phyloP scores from a whole-genome alignment of 108 stramenopile genomes.

The Aurantiochytrium sp. region DNA sequence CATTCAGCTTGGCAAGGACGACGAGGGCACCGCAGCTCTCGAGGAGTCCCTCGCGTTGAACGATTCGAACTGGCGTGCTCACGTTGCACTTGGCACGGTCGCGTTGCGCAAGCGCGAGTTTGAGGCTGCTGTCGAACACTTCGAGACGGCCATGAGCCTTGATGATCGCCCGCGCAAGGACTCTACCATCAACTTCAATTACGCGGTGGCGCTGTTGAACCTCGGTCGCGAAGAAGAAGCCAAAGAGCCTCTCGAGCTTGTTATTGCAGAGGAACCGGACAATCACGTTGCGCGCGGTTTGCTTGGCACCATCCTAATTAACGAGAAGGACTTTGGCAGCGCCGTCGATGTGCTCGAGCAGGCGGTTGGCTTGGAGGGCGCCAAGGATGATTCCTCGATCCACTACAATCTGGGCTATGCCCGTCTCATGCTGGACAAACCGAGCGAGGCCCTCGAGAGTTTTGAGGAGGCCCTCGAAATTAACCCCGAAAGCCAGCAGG shows the following conservation, averaged over 20 bases:
- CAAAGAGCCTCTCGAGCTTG: background rate
- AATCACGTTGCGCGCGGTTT: background rate
- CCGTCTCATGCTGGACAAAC: conserved; percentile 6
- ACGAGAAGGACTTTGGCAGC: background rate
- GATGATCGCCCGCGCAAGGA: background rate
- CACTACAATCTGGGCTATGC: conserved; percentile 10
- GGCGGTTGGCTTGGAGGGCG: background rate
- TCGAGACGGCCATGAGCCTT: background rate
- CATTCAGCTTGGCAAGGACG: background rate
- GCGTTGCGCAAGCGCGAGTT: background rate
- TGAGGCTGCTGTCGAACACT: background rate
- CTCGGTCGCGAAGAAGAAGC: background rate
- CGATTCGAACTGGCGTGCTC: background rate
- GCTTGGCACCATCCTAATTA: background rate
- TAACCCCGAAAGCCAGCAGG: background rate
- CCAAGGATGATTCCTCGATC: background rate
- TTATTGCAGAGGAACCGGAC: background rate
- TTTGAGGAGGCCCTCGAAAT: background rate
- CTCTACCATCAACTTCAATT: background rate
- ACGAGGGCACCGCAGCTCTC: background rate
- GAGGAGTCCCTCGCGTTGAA: background rate
- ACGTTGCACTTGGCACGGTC: background rate
- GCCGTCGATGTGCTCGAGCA: background rate
- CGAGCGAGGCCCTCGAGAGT: background rate
- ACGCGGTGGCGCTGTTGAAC: conserved; percentile 1